Evolutionary conservation across 2,329 filamentous ascomycete species (phyloP).

Genomic region (Fusarium abutilonis): DNA sequence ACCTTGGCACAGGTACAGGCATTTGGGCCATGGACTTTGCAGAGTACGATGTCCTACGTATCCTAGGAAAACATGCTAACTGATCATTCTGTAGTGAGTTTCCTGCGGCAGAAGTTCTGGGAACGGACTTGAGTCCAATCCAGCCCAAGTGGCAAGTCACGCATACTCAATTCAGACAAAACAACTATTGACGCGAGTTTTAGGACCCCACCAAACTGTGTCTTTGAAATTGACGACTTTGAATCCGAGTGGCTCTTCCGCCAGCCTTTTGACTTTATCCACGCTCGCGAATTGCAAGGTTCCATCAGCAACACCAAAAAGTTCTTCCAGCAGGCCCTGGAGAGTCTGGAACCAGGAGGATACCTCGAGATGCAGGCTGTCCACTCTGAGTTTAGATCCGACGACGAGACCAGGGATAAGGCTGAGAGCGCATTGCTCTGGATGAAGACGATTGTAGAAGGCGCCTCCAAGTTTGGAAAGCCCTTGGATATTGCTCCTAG

Average conservation of each 20-base stretch:
- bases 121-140: slow-evolving; percentile 27
- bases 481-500: slow-evolving; percentile 4
- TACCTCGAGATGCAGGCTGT: slow-evolving; percentile 26
- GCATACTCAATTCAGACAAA: neutral
- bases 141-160: slow-evolving; percentile 18
- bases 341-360: neutral
- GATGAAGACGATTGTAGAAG: slow-evolving; percentile 15
- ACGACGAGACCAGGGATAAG: neutral
- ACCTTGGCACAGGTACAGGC: slow-evolving; percentile 21
- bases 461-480: slow-evolving; percentile 7
- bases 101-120: slow-evolving; percentile 8
- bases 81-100: neutral
- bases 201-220: slow-evolving; percentile 18
- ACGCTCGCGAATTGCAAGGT: slow-evolving; percentile 14
- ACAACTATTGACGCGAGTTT: neutral
- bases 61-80: rapidly evolving
- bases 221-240: slow-evolving; percentile 26
- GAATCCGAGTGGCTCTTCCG: slow-evolving; percentile 23
- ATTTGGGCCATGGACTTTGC: slow-evolving; percentile 31
- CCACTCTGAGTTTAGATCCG: slow-evolving; percentile 6
- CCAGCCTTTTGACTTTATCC: slow-evolving; percentile 17
- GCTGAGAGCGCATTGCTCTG: slow-evolving; percentile 1
- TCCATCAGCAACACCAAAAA: slow-evolving; percentile 4
- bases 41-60: neutral
- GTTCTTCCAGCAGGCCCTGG: slow-evolving; percentile 1